A percentile compares a stretch with the other conserved stretches of the same genome.
These are phyloP conservation scores for Diaporthe sp. DNA, from an alignment of 2,329 filamentous ascomycete species.

Conservation along the genomic window DNA sequence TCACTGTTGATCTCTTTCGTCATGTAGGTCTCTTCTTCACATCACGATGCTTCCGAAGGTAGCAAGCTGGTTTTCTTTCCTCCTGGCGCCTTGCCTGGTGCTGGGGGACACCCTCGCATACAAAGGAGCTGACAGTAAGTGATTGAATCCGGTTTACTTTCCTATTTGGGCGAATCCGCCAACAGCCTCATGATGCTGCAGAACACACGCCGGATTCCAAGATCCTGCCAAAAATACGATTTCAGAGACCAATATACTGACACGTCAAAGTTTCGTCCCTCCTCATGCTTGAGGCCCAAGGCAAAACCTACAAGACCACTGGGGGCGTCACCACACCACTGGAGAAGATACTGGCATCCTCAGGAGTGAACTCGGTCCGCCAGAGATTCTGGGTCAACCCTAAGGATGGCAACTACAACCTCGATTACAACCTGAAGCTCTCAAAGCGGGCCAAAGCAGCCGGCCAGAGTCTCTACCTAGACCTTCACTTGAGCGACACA, in stretches of 20 bases:
- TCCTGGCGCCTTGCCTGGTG: slow-evolving; percentile 16
- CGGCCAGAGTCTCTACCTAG: slow-evolving; percentile 72
- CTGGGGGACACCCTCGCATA: slow-evolving; percentile 63
- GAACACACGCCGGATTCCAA: neutral
- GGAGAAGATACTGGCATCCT: slow-evolving; percentile 72
- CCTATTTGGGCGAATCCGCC: neutral
- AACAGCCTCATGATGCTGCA: neutral
- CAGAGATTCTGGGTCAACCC: slow-evolving; percentile 82
- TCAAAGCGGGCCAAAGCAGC: slow-evolving; percentile 74
- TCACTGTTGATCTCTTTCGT: neutral
- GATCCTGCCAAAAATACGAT: too few species aligned
- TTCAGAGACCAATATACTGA: neutral
- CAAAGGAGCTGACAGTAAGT: slow-evolving; percentile 72
- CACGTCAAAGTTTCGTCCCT: slow-evolving; percentile 69
- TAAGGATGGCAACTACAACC: slow-evolving; percentile 73
- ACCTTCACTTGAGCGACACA: slow-evolving; percentile 77
- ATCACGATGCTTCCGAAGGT: neutral
- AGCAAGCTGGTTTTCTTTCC: slow-evolving; percentile 17
- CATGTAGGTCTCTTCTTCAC: neutral
- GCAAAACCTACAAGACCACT: slow-evolving; percentile 71
- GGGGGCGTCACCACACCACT: slow-evolving; percentile 67
- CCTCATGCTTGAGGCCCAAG: slow-evolving; percentile 71
- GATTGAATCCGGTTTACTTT: neutral
- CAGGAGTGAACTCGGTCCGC: slow-evolving; percentile 65
- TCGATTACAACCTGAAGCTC: slow-evolving; percentile 78